Evolutionary conservation across 306 rosid genomes (phyloP).

Genomic region (Fagus crenata): DNA sequence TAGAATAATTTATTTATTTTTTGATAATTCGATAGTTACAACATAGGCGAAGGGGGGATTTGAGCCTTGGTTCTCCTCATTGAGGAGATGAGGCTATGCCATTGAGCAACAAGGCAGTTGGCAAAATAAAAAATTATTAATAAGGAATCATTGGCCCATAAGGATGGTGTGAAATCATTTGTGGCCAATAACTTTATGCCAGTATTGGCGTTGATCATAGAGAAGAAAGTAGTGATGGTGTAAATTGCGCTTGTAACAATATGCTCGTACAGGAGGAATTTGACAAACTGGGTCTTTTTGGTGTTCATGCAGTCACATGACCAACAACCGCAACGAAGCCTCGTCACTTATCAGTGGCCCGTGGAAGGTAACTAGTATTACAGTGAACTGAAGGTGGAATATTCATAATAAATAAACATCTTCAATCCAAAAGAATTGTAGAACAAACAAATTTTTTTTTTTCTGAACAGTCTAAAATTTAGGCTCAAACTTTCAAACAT

Average conservation of each 20-base stretch:
- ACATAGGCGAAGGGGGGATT: too few relatives aligned
- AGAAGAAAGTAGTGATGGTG: neutral
- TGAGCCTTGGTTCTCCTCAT: too few relatives aligned
- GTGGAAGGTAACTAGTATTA: neutral
- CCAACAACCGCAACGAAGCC: too few relatives aligned
- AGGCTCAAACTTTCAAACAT: neutral
- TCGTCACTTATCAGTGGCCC: neutral
- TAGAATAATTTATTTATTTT: neutral
- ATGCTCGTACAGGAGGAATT: neutral
- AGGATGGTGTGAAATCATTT: constrained; percentile 2
- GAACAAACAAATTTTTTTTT: neutral
- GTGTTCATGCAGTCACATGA: neutral
- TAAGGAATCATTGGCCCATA: neutral
- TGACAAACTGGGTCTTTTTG: neutral
- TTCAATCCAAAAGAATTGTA: constrained; percentile 5
- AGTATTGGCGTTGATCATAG: neutral
- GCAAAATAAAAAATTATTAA: neutral
- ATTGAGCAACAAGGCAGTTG: too few relatives aligned
- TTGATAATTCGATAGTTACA: too few relatives aligned
- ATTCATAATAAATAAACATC: neutral
- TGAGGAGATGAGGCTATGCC: too few relatives aligned
- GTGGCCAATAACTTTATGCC: neutral
- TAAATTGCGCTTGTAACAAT: neutral
- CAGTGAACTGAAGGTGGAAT: neutral
- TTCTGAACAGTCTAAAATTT: neutral